These are phyloP conservation scores for Entomortierella parvispora DNA, from an alignment of 192 early-diverging fungal species.

Conservation along the genomic window DNA sequence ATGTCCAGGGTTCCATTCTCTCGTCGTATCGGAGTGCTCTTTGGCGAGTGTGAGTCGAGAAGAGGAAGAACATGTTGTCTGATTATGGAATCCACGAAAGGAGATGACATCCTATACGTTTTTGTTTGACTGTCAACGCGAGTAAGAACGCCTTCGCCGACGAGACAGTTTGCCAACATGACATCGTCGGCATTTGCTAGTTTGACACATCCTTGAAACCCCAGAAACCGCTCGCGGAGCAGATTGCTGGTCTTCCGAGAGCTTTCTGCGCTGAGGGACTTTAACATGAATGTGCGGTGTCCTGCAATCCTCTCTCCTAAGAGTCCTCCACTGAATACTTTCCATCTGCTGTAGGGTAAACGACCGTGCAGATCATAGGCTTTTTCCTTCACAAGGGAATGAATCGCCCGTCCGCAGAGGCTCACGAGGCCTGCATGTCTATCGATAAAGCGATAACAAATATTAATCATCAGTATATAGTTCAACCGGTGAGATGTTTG, in stretches of 20 bases:
- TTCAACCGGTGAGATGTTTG: constrained; percentile 1
- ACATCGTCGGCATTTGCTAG: not conserved
- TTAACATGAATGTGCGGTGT: constrained; percentile 19
- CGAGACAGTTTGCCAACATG: constrained; percentile 11
- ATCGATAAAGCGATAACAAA: constrained; percentile 6
- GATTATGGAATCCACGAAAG: constrained; percentile 15
- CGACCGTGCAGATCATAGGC: constrained; percentile 5
- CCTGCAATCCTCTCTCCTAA: constrained; percentile 7
- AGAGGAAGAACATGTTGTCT: constrained; percentile 7
- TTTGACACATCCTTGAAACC: constrained; percentile 9
- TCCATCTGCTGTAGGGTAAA: constrained; percentile 15
- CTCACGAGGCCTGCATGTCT: constrained; percentile 16
- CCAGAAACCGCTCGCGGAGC: constrained; percentile 5
- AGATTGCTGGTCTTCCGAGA: constrained; percentile 15
- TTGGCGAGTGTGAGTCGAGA: constrained; percentile 10
- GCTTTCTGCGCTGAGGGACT: constrained; percentile 6
- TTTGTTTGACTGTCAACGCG: constrained; percentile 8
- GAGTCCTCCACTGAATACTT: constrained; percentile 3
- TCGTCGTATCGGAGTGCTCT: constrained; percentile 5
- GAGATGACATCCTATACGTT: constrained; percentile 6
- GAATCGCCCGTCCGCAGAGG: constrained; percentile 17
- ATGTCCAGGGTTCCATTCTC: constrained; percentile 8
- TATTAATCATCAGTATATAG: not conserved
- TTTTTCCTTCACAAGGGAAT: constrained; percentile 13
- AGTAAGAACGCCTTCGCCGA: constrained; percentile 11